A percentile compares a stretch with the other conserved stretches of the same genome.
Evolutionary conservation across 805 yeast genomes (phyloP).

Genomic region (Myxozyma udenii): DNA sequence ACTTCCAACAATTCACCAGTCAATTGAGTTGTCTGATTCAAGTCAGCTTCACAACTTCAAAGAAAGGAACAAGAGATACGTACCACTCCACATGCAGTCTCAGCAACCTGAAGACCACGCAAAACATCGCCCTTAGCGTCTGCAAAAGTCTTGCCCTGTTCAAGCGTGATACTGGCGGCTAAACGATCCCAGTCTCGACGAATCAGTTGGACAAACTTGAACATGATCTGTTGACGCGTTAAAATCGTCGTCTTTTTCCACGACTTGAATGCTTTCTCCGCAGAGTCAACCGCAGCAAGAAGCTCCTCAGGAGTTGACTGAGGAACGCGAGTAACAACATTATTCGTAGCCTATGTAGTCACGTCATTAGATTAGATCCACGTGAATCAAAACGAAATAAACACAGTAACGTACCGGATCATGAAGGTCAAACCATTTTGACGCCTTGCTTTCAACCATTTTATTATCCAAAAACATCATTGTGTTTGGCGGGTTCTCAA

Average conservation of each 20-base stretch:
- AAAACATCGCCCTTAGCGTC: conserved; percentile 75
- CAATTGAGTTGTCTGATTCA: conserved; percentile 45
- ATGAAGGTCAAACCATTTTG: conserved; percentile 62
- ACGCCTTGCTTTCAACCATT: conserved; percentile 49
- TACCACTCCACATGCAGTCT: conserved; percentile 65
- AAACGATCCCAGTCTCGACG: conserved; percentile 64
- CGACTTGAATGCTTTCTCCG: conserved; percentile 56
- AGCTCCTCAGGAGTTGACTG: conserved; percentile 67
- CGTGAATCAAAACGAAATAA: neutral
- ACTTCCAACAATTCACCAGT: conserved; percentile 65
- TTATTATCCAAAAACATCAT: conserved; percentile 46
- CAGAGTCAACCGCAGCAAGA: conserved; percentile 61
- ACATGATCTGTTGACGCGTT: conserved; percentile 60
- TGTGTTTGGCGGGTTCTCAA: conserved; percentile 37
- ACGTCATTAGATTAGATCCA: no score
- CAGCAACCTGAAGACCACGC: conserved; percentile 76
- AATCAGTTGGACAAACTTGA: conserved; percentile 63
- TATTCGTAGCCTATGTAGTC: conserved; percentile 52
- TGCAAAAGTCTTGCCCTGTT: conserved; percentile 74
- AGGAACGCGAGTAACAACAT: conserved; percentile 64
- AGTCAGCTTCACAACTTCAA: neutral
- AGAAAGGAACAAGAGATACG: conserved; percentile 7
- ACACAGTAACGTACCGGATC: conserved; percentile 51
- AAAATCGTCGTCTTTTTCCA: conserved; percentile 54
- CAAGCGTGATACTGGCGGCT: conserved; percentile 61